These are phyloP conservation scores for Ceratobasidium sp. DNA, from an alignment of 1,284 basidiomycete species.

Conservation along the genomic window DNA sequence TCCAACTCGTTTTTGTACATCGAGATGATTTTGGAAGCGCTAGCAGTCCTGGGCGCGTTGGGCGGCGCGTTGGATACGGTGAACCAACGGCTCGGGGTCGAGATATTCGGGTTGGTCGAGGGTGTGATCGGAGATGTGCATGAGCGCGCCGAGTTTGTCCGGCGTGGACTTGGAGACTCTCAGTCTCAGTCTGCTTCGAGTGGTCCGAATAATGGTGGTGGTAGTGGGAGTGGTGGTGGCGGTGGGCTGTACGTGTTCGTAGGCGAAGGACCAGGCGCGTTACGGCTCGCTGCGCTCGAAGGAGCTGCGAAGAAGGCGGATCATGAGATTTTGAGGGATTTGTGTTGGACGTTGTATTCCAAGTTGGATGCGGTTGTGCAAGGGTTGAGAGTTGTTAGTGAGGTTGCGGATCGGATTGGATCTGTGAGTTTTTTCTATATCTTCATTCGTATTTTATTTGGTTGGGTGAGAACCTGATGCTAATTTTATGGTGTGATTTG, in stretches of 20 bases:
- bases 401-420: slow-evolving; percentile 89
- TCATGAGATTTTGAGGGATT: slow-evolving; percentile 88
- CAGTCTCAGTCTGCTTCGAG: background rate
- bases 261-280: slow-evolving; percentile 49
- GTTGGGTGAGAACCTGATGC: no score
- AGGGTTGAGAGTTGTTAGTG: slow-evolving; percentile 91
- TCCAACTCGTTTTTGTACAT: slow-evolving; percentile 94
- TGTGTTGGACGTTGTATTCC: slow-evolving; percentile 98
- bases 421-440: slow-evolving; percentile 68
- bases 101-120: slow-evolving; percentile 91
- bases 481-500: slow-evolving; percentile 7
- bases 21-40: slow-evolving; percentile 92
- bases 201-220: no score
- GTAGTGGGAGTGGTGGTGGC: no score
- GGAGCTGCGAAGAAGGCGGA: slow-evolving; percentile 80
- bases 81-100: slow-evolving; percentile 85
- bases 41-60: slow-evolving; percentile 91
- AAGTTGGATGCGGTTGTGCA: slow-evolving; percentile 97
- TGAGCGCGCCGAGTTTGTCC: slow-evolving; percentile 82
- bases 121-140: slow-evolving; percentile 91
- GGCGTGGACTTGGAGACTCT: slow-evolving; percentile 62
- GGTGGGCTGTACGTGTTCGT: slow-evolving; percentile 46
- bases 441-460: no score
- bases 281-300: slow-evolving; percentile 84
- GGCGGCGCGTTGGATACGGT: slow-evolving; percentile 88